A percentile compares a stretch with the other conserved stretches of the same genome.
Evolutionary conservation across 1,284 basidiomycete species (phyloP).

Genomic region (Apiotrichum gamsii): DNA sequence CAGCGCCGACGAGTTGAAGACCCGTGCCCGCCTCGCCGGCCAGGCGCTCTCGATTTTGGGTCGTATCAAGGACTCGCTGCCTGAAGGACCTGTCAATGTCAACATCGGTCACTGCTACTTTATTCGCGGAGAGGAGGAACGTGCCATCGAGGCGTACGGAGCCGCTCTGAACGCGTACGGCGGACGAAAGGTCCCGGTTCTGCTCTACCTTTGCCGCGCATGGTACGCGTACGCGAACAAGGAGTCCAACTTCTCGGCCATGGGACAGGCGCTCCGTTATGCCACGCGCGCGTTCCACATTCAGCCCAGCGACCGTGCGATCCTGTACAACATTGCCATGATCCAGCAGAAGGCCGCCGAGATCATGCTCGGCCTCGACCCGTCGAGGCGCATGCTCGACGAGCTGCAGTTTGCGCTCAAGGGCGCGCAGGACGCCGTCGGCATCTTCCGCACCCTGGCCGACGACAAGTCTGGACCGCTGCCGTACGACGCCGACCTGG

Average conservation of each 20-base stretch:
- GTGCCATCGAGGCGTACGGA: conserved; percentile 92
- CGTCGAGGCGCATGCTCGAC: conserved; percentile 67
- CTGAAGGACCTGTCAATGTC: conserved; percentile 79
- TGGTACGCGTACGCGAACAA: conserved; percentile 88
- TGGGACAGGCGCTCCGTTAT: conserved; percentile 71
- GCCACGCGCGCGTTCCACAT: conserved; percentile 69
- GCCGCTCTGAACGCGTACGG: conserved; percentile 69
- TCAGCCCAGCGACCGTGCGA: conserved; percentile 77
- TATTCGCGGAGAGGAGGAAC: conserved; percentile 80
- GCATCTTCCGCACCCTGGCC: conserved; percentile 74
- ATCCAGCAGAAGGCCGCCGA: conserved; percentile 91
- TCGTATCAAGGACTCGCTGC: conserved; percentile 77
- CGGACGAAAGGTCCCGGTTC: conserved; percentile 62
- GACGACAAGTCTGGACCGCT: conserved; percentile 62
- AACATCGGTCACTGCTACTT: conserved; percentile 96
- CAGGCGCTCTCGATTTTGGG: conserved; percentile 81
- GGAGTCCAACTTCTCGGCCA: conserved; percentile 70
- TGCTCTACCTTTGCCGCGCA: conserved; percentile 77
- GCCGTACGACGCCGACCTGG: conserved; percentile 79
- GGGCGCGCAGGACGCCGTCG: conserved; percentile 82
- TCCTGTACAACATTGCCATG: conserved; percentile 90
- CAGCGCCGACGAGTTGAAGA: conserved; percentile 57
- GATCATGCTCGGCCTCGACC: conserved; percentile 66
- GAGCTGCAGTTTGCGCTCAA: conserved; percentile 71
- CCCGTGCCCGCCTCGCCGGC: conserved; percentile 60